Evolutionary conservation across 441 rosid genomes (phyloP).

Genomic region (Brassica balearica): DNA sequence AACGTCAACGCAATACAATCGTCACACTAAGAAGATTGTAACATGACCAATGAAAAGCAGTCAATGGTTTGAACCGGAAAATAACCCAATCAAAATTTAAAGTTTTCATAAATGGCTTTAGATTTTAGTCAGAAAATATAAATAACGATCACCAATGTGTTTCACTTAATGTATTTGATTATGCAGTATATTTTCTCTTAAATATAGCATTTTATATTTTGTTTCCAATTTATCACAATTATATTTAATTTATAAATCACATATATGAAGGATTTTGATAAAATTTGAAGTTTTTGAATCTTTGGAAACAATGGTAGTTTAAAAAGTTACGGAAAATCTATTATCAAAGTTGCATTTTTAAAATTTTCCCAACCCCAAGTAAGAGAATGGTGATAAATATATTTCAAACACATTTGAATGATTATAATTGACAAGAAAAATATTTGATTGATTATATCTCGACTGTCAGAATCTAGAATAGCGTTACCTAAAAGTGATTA

Average conservation of each 20-base stretch:
- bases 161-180: not conserved
- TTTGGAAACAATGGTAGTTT: not conserved
- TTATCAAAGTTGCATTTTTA: not conserved
- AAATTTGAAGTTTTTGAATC: not conserved
- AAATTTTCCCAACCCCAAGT: not conserved
- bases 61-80: slow-evolving; percentile 3
- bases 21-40: slow-evolving; percentile 20
- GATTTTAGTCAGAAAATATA: not conserved
- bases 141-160: not conserved
- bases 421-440: not conserved
- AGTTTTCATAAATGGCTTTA: not conserved
- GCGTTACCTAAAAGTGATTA: slow-evolving; percentile 10
- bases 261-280: not conserved
- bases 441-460: slow-evolving; percentile 13
- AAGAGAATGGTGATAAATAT: not conserved
- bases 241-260: not conserved
- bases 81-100: not conserved
- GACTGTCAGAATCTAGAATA: slow-evolving; percentile 22
- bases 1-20: slow-evolving; percentile 54
- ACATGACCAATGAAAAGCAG: slow-evolving; percentile 16
- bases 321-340: not conserved
- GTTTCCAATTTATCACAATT: not conserved
- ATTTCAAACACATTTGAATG: slow-evolving; percentile 1
- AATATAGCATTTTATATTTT: not conserved
- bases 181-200: not conserved